Percentiles rank a stretch among this genome's conserved stretches.
These are phyloP conservation scores for Fusarium proliferatum DNA, from an alignment of 2,329 filamentous ascomycete genomes.

Conservation along the genomic window DNA sequence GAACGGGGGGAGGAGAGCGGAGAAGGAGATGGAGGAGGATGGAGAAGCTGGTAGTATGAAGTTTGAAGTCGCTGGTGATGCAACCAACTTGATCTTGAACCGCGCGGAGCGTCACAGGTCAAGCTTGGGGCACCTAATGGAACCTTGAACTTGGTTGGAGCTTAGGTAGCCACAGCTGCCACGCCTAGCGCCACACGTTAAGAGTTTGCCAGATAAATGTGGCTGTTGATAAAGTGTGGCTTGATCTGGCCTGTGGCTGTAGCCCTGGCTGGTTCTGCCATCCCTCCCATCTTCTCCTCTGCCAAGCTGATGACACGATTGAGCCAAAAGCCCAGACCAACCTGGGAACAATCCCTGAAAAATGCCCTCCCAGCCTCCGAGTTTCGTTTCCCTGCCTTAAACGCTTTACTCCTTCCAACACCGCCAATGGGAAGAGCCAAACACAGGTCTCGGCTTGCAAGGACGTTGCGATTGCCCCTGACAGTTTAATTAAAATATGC, in stretches of 20 bases:
- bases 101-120: slow-evolving; percentile 42
- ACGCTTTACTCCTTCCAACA: slow-evolving; percentile 9
- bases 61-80: slow-evolving; percentile 47
- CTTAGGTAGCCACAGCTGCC: slow-evolving; percentile 40
- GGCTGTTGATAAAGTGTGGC: background rate
- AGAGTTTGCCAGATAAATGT: background rate
- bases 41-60: slow-evolving; percentile 40
- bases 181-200: slow-evolving; percentile 31
- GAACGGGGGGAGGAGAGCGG: slow-evolving; percentile 9
- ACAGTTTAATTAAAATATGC: slow-evolving; percentile 38
- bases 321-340: slow-evolving; percentile 8
- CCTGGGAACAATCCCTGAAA: slow-evolving; percentile 33
- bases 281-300: background rate
- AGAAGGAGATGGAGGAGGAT: slow-evolving; percentile 16
- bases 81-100: slow-evolving; percentile 42
- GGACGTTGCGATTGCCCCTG: slow-evolving; percentile 24
- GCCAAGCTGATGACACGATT: slow-evolving; percentile 18
- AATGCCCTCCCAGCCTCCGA: slow-evolving; percentile 40
- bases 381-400: slow-evolving; percentile 34
- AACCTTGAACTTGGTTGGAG: slow-evolving; percentile 32
- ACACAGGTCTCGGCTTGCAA: slow-evolving; percentile 10
- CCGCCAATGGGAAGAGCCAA: slow-evolving; percentile 29
- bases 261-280: background rate
- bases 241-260: background rate
- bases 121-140: slow-evolving; percentile 10